Evolutionary conservation across 306 rosid genomes (phyloP).

Genomic region (Lathyrus oleraceus): DNA sequence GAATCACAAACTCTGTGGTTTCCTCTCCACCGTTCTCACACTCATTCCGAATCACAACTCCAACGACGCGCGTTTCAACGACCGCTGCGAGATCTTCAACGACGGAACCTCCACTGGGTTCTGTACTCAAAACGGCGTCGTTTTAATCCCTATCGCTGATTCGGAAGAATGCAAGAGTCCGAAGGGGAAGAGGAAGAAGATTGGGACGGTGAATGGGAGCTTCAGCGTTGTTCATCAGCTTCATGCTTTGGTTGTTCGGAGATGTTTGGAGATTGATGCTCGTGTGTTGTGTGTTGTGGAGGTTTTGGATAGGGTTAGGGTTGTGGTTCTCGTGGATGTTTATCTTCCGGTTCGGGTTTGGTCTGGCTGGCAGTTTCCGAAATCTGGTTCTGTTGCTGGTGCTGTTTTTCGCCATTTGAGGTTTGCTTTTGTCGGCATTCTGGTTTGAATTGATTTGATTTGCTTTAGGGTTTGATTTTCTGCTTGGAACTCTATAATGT

Average conservation of each 20-base stretch:
- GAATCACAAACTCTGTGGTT: conserved; percentile 79
- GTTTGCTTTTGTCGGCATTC: conserved; percentile 31
- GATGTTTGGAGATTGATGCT: conserved; percentile 57
- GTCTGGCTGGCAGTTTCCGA: conserved; percentile 92
- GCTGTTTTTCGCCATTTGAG: conserved; percentile 78
- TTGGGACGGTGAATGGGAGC: conserved; percentile 79
- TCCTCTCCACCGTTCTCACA: conserved; percentile 62
- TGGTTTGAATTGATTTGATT: not conserved
- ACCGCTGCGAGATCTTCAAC: conserved; percentile 46
- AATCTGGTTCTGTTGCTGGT: conserved; percentile 54
- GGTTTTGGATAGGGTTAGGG: conserved; percentile 46
- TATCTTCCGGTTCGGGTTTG: conserved; percentile 56
- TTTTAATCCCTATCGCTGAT: conserved; percentile 33
- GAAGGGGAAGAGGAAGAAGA: conserved; percentile 46
- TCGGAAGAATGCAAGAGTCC: not conserved
- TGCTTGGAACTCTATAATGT: not conserved
- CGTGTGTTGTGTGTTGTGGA: conserved; percentile 50
- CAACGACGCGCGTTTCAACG: conserved; percentile 31
- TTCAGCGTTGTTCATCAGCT: conserved; percentile 80
- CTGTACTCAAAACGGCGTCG: conserved; percentile 48
- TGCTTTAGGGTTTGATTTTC: not conserved
- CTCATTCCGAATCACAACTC: conserved; percentile 24
- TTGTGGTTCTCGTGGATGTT: conserved; percentile 69
- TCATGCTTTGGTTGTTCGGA: conserved; percentile 61
- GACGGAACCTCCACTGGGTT: conserved; percentile 43